Conservation (phyloP, 495 filamentous ascomycete genomes). For the Ramalina peruviana region DNA sequence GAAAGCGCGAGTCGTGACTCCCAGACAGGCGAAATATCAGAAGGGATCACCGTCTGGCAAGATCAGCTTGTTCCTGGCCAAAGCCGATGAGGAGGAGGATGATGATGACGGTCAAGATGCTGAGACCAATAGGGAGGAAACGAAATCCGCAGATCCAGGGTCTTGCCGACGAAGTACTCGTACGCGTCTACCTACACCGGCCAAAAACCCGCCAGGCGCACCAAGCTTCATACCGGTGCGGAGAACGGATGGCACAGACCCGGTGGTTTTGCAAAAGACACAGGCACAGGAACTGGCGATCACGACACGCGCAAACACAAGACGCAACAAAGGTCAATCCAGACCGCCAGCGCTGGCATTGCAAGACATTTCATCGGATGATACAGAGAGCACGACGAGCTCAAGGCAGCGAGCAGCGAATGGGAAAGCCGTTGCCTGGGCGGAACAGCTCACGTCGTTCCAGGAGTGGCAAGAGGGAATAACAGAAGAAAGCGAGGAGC, state of each 20-base stretch:
- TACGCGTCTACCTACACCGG: slow-evolving; percentile 20
- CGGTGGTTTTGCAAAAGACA: slow-evolving; percentile 39
- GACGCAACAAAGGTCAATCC: slow-evolving; percentile 41
- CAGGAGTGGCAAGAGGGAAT: slow-evolving; percentile 7
- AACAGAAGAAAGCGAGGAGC: slow-evolving; percentile 11
- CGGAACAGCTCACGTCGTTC: slow-evolving; percentile 15
- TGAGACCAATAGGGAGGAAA: slow-evolving; percentile 8
- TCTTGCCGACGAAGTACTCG: slow-evolving; percentile 32
- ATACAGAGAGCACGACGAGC: background rate
- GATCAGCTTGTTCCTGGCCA: background rate
- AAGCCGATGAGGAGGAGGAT: slow-evolving; percentile 7
- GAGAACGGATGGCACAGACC: slow-evolving; percentile 39
- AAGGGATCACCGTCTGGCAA: background rate
- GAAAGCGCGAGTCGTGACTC: slow-evolving; percentile 17
- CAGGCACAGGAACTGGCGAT: slow-evolving; percentile 45
- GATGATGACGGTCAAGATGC: slow-evolving; percentile 12
- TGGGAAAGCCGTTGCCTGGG: slow-evolving; percentile 14
- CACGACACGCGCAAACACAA: slow-evolving; percentile 41
- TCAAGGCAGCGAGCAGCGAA: background rate
- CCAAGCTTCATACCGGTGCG: slow-evolving; percentile 42
- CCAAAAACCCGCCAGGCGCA: slow-evolving; percentile 16
- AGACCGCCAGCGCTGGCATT: slow-evolving; percentile 33
- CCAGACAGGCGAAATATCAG: background rate
- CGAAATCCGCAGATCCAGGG: slow-evolving; percentile 2
- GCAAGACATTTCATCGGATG: slow-evolving; percentile 23